Conservation (phyloP, 1,284 basidiomycete species). For the Coriolopsis trogii region DNA sequence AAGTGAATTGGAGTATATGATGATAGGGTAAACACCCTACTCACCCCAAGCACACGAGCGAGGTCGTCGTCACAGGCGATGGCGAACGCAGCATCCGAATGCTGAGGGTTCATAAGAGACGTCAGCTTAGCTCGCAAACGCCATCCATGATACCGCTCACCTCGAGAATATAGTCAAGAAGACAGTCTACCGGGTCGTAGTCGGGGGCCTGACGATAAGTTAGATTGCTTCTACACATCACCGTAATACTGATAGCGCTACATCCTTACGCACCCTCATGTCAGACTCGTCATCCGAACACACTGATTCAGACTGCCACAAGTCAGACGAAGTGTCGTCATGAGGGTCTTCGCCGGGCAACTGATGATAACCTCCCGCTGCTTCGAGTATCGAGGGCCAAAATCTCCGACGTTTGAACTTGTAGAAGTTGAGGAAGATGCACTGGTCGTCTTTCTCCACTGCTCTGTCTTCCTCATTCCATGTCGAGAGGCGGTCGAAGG, state of each 20-base stretch:
- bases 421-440: constrained; percentile 10
- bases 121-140: neutral
- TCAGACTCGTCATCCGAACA: neutral
- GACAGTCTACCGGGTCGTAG: neutral
- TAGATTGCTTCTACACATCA: neutral
- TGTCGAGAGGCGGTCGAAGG: neutral
- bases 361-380: neutral
- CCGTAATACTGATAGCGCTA: too few relatives aligned
- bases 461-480: neutral
- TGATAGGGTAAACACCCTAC: neutral
- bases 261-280: too few relatives aligned
- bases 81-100: neutral
- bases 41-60: neutral
- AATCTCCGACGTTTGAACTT: constrained; percentile 3
- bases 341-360: neutral
- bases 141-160: neutral
- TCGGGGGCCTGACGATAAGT: neutral
- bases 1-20: neutral
- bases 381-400: neutral
- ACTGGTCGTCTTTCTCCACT: neutral
- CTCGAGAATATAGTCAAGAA: neutral
- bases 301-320: neutral
- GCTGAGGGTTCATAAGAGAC: neutral
- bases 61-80: neutral
- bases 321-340: neutral